Conservation (phyloP, 805 yeast species). For the Candida stauntonica region DNA sequence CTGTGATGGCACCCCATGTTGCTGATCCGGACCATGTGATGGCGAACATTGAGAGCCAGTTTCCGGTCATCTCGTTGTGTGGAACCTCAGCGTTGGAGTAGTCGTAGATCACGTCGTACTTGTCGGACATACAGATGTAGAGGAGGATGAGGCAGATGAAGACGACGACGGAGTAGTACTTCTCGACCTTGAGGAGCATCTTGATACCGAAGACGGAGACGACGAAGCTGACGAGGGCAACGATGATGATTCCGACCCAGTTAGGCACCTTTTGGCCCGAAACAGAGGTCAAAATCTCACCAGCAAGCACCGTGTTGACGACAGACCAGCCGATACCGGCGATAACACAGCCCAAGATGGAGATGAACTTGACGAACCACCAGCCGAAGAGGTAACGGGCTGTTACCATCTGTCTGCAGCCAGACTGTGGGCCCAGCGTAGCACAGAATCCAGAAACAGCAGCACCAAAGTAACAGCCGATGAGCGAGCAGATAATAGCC, state of each 20-base stretch:
- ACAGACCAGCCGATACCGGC: constrained; percentile 89
- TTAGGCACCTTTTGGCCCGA: constrained; percentile 63
- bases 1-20: constrained; percentile 85
- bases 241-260: constrained; percentile 70
- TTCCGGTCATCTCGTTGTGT: constrained; percentile 48
- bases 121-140: constrained; percentile 55
- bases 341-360: constrained; percentile 56
- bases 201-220: constrained; percentile 78
- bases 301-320: constrained; percentile 82
- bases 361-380: constrained; percentile 76
- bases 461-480: constrained; percentile 68
- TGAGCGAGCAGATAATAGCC: constrained; percentile 55
- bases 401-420: constrained; percentile 84
- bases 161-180: constrained; percentile 64
- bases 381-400: constrained; percentile 80
- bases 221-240: constrained; percentile 55
- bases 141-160: constrained; percentile 60
- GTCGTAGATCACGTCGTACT: constrained; percentile 32
- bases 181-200: constrained; percentile 63
- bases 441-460: constrained; percentile 77
- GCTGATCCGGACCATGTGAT: constrained; percentile 74
- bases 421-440: constrained; percentile 85
- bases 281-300: constrained; percentile 68
- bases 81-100: constrained; percentile 32
- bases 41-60: constrained; percentile 70